phyloP scores from a whole-genome alignment of 2,329 filamentous ascomycete species.

The Lecanosticta acicola region DNA sequence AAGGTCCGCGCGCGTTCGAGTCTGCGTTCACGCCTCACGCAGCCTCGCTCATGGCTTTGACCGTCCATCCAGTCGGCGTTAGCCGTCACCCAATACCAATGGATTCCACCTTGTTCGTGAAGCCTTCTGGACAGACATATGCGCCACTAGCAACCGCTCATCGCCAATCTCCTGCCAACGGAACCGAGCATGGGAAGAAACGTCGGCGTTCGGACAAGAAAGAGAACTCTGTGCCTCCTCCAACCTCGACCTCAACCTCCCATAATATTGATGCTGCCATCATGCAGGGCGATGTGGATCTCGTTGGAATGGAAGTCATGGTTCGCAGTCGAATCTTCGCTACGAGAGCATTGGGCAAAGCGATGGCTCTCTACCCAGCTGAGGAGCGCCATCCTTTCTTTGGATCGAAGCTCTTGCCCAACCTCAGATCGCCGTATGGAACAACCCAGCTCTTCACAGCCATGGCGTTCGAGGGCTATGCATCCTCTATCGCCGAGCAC shows the following conservation, averaged over 20 bases:
- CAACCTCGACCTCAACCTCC: conserved; percentile 48
- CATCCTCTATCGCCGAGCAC: conserved; percentile 47
- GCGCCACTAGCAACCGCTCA: conserved; percentile 44
- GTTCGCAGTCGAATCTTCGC: conserved; percentile 85
- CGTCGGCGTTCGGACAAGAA: conserved; percentile 79
- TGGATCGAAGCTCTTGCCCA: conserved; percentile 59
- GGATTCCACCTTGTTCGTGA: conserved; percentile 83
- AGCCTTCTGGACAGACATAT: conserved; percentile 84
- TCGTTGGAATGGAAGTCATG: conserved; percentile 83
- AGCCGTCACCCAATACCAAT: conserved; percentile 86
- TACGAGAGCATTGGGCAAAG: conserved; percentile 75
- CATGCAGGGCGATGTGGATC: conserved; percentile 92
- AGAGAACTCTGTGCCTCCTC: conserved; percentile 56
- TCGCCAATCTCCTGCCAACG: conserved; percentile 42
- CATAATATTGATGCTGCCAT: conserved; percentile 98
- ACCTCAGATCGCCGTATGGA: conserved; percentile 67
- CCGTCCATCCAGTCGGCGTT: conserved; percentile 86
- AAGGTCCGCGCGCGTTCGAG: conserved; percentile 59
- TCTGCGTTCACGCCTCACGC: conserved; percentile 70
- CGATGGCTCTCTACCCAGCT: conserved; percentile 71
- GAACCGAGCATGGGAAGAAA: conserved; percentile 64
- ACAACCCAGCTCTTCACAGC: conserved; percentile 81
- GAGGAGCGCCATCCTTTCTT: conserved; percentile 56
- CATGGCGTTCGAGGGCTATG: conserved; percentile 84
- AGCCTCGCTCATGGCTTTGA: conserved; percentile 74